Percentiles rank a stretch among this genome's conserved stretches.
Evolutionary conservation across 2,329 filamentous ascomycete species (phyloP).

Genomic region (Capronia epimyces): DNA sequence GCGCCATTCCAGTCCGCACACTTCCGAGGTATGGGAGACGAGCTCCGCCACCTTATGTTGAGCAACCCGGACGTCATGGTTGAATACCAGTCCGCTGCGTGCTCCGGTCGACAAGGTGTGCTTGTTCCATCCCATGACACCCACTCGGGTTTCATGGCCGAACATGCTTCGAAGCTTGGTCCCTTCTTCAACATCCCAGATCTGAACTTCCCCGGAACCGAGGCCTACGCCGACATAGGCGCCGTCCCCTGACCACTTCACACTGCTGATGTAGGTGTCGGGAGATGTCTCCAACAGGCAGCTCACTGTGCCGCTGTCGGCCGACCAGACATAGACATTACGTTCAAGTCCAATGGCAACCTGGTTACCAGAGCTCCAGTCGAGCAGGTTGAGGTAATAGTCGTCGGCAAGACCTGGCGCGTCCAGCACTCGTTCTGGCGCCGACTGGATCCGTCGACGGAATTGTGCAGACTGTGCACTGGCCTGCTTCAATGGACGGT

Average conservation of each 20-base stretch:
- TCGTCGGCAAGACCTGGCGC: slow-evolving; percentile 94
- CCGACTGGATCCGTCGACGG: slow-evolving; percentile 85
- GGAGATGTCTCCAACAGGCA: slow-evolving; percentile 80
- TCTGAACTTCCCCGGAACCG: slow-evolving; percentile 93
- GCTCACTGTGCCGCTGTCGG: slow-evolving; percentile 82
- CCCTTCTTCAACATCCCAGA: slow-evolving; percentile 69
- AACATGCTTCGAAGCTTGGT: slow-evolving; percentile 98
- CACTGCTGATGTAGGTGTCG: slow-evolving; percentile 94
- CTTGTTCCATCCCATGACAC: slow-evolving; percentile 99
- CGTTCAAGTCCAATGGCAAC: slow-evolving; percentile 96
- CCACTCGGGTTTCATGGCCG: slow-evolving; percentile 91
- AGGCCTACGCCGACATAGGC: slow-evolving; percentile 94
- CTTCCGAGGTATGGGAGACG: slow-evolving; percentile 92
- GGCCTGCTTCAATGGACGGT: slow-evolving; percentile 80
- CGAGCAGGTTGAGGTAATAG: slow-evolving; percentile 97
- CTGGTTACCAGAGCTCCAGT: slow-evolving; percentile 97
- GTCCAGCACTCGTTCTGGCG: slow-evolving; percentile 92
- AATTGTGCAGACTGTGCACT: slow-evolving; percentile 73
- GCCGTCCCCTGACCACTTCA: slow-evolving; percentile 97
- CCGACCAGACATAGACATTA: slow-evolving; percentile 97
- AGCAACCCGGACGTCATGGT: slow-evolving; percentile 95
- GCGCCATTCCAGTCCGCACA: slow-evolving; percentile 96
- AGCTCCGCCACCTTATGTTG: slow-evolving; percentile 98
- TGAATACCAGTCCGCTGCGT: slow-evolving; percentile 80
- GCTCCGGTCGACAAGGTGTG: slow-evolving; percentile 93